Percentiles rank a stretch among this genome's conserved stretches.
Evolutionary conservation across 1,284 basidiomycete genomes (phyloP).

Genomic region (Cystobasidium pallidum): DNA sequence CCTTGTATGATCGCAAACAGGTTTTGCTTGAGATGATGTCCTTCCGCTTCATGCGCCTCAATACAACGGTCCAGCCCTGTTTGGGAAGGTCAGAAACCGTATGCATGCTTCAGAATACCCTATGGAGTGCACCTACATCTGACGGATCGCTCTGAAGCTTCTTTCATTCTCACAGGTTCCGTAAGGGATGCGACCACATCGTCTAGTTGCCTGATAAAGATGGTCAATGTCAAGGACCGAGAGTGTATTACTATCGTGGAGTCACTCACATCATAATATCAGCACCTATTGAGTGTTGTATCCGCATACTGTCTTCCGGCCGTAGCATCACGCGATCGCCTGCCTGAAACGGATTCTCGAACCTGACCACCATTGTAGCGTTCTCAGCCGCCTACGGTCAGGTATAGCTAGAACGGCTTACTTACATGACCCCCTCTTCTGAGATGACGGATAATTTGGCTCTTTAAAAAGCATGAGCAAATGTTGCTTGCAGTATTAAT

Average conservation of each 20-base stretch:
- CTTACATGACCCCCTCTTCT: conserved; percentile 72
- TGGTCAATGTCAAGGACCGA: background rate
- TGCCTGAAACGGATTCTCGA: conserved; percentile 54
- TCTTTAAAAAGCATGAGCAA: conserved; percentile 27
- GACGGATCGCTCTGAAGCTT: conserved; percentile 65
- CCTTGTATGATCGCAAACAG: conserved; percentile 87
- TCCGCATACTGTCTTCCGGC: conserved; percentile 76
- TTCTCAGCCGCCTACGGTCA: background rate
- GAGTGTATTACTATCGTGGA: background rate
- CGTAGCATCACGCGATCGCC: conserved; percentile 42
- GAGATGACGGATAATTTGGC: conserved; percentile 69
- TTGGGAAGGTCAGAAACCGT: background rate
- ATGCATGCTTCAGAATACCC: conserved; percentile 55
- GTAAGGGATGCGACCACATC: conserved; percentile 65
- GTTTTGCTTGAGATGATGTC: conserved; percentile 68
- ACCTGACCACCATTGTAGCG: background rate
- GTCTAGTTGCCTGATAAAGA: conserved; percentile 65
- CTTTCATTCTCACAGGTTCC: conserved; percentile 65
- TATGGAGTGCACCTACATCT: conserved; percentile 46
- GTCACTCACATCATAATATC: conserved; percentile 75
- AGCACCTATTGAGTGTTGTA: conserved; percentile 78
- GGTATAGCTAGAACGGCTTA: conserved; percentile 53
- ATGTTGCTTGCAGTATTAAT: background rate
- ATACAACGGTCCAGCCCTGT: conserved; percentile 79
- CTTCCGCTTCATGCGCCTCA: conserved; percentile 68